These are phyloP conservation scores for Xylariaceae sp. DNA, from an alignment of 2,329 filamentous ascomycete species.

Conservation along the genomic window DNA sequence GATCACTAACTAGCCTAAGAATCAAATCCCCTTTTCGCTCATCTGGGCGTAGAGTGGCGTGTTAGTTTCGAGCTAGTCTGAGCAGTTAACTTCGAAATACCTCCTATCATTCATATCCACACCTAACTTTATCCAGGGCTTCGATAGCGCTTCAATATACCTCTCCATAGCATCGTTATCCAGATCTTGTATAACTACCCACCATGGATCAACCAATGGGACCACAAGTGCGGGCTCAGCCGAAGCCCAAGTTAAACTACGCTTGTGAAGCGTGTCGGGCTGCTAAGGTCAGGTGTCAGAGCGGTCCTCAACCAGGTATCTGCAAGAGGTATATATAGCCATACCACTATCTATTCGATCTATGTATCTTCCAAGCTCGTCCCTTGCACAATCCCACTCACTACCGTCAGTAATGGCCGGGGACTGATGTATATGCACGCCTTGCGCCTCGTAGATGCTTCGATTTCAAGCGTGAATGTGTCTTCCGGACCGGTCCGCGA, in stretches of 20 bases:
- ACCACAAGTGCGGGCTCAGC: conserved; percentile 20
- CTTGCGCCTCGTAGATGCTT: conserved; percentile 46
- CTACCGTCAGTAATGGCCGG: background rate
- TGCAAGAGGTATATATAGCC: conserved; percentile 54
- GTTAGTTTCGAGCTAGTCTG: no score
- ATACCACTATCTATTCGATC: conserved; percentile 1
- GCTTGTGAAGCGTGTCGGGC: conserved; percentile 58
- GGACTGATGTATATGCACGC: conserved; percentile 3
- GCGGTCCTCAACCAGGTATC: conserved; percentile 49
- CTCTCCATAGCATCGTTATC: background rate
- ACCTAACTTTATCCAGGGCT: background rate
- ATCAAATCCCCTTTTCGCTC: no score
- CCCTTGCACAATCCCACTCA: background rate
- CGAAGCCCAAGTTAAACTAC: conserved; percentile 43
- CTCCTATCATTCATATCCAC: background rate
- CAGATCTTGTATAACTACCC: background rate
- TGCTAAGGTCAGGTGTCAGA: conserved; percentile 57
- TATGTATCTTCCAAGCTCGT: no score
- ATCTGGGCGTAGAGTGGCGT: no score
- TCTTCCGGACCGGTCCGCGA: conserved; percentile 53
- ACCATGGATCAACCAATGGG: conserved; percentile 22
- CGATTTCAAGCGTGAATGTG: conserved; percentile 56
- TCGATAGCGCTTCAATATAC: background rate
- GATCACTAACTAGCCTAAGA: no score
- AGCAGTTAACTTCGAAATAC: background rate